A percentile compares a stretch with the other conserved stretches of the same genome.
These are phyloP conservation scores for Talaromyces nanjingensis DNA, from an alignment of 495 filamentous ascomycete species.

Conservation along the genomic window DNA sequence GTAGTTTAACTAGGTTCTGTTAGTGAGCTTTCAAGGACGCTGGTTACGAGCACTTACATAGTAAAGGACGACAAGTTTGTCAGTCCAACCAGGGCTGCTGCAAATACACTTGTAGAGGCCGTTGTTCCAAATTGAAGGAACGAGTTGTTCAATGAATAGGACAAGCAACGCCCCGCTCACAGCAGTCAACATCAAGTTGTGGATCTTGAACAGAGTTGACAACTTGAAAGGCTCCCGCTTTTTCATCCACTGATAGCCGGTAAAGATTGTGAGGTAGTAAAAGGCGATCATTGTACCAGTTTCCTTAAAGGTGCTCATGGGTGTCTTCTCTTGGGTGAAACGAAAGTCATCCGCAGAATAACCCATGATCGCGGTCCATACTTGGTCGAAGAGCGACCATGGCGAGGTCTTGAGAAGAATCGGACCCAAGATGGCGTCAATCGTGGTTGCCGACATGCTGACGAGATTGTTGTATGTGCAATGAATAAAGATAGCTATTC, in stretches of 20 bases:
- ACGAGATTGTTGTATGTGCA: neutral
- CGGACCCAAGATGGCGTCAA: neutral
- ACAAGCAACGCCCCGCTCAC: slow-evolving; percentile 61
- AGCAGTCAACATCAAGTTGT: slow-evolving; percentile 73
- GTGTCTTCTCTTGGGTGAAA: slow-evolving; percentile 51
- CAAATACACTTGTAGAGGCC: slow-evolving; percentile 72
- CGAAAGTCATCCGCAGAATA: slow-evolving; percentile 54
- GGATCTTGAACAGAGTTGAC: slow-evolving; percentile 63
- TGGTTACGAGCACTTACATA: slow-evolving; percentile 45
- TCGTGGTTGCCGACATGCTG: slow-evolving; percentile 1
- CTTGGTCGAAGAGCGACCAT: slow-evolving; percentile 77
- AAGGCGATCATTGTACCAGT: slow-evolving; percentile 49
- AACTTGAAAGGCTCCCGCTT: slow-evolving; percentile 61
- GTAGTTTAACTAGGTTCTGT: slow-evolving; percentile 53
- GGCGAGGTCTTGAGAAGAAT: slow-evolving; percentile 21
- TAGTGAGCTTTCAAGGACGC: neutral
- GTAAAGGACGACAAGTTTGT: slow-evolving; percentile 59
- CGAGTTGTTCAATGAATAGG: slow-evolving; percentile 67
- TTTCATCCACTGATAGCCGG: slow-evolving; percentile 68
- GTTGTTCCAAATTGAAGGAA: slow-evolving; percentile 58
- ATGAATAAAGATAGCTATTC: neutral
- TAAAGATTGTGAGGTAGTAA: slow-evolving; percentile 68
- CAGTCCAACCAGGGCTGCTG: slow-evolving; percentile 62
- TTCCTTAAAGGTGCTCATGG: slow-evolving; percentile 52
- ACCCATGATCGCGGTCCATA: slow-evolving; percentile 56